Conservation (phyloP, 306 rosid genomes). For the Lupinus albus region DNA sequence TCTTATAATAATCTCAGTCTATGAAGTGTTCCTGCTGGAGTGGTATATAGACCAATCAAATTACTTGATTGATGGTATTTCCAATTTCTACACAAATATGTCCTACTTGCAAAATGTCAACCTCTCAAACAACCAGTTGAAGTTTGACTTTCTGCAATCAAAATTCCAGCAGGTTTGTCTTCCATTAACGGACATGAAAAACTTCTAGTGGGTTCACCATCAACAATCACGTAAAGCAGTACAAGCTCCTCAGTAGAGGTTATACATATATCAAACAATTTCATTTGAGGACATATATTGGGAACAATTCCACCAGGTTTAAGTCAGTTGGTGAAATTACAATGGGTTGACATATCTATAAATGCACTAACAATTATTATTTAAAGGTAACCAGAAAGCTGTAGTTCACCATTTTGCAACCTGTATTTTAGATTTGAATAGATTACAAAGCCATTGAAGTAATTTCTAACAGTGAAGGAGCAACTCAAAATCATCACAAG, state of each 20-base stretch:
- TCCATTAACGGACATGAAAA: slow-evolving; percentile 70
- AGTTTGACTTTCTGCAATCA: slow-evolving; percentile 61
- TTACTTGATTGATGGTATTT: slow-evolving; percentile 56
- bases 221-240: slow-evolving; percentile 54
- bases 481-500: neutral
- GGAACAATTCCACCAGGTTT: slow-evolving; percentile 72
- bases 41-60: slow-evolving; percentile 87
- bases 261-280: slow-evolving; percentile 74
- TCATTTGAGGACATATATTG: slow-evolving; percentile 62
- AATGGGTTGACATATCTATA: slow-evolving; percentile 89
- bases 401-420: slow-evolving; percentile 19
- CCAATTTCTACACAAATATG: slow-evolving; percentile 68
- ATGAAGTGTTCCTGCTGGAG: slow-evolving; percentile 84
- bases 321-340: slow-evolving; percentile 64
- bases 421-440: neutral
- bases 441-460: slow-evolving; percentile 8
- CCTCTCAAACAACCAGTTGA: slow-evolving; percentile 84
- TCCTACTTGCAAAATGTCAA: slow-evolving; percentile 70
- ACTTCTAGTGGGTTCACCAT: slow-evolving; percentile 67
- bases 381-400: slow-evolving; percentile 33
- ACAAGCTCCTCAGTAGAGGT: slow-evolving; percentile 71
- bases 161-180: slow-evolving; percentile 57
- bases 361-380: slow-evolving; percentile 62
- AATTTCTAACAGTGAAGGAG: neutral
- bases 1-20: slow-evolving; percentile 81